Base-by-base conservation (phyloP, 1,284 basidiomycete genomes). In the Cutaneotrichosporon cyanovorans region DNA sequence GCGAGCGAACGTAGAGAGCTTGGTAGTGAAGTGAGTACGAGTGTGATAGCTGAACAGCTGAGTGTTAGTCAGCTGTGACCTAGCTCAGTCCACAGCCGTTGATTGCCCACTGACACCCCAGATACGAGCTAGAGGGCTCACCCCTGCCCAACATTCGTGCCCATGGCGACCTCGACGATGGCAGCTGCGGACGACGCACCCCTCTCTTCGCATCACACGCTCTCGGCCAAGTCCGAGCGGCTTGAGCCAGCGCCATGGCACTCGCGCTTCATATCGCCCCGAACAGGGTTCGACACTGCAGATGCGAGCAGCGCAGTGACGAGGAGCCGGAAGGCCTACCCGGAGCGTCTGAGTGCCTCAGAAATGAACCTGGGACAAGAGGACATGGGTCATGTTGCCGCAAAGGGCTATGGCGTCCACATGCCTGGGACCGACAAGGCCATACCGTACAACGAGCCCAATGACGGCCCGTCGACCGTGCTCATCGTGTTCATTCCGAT, bases 401-500 rank as follows among this genome's bases (percentile, higher is more conserved):
- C n/a, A n/a, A n/a, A n/a, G n/a, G n/a, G n/a, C n/a, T n/a, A n/a
- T n/a, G n/a, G 12, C 25, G 25, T 12, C 25, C 25, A 28, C 25
- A 28, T 28, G 8, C 8, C 25, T 12, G 25, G 25, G 7, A 12
- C 8, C 25, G 25, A 28, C 8, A 28, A 28, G 25, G 25, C 25
- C 8, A 28, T 28, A 12, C 8, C 7, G 8, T 28, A 28, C 25
- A 28, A 28, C 39, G 40, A 42, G 31, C 36, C 48, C 36, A 48
- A 40, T n/a, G 60, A 62, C 31, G 50, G 50, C n/a, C 55, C 54
- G 20, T 63, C 63, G 12, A 62, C 64, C 7, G 23, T 66, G 19
- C 43, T 68, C 7, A 53, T 70, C 40, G 48, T 69, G 10, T 63
- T 69, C 43, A 65, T 96, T 10, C 91, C 91, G 21, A 79, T 95